phyloP scores from a whole-genome alignment of 768 basidiomycete genomes.

The Suillus fuscotomentosus region DNA sequence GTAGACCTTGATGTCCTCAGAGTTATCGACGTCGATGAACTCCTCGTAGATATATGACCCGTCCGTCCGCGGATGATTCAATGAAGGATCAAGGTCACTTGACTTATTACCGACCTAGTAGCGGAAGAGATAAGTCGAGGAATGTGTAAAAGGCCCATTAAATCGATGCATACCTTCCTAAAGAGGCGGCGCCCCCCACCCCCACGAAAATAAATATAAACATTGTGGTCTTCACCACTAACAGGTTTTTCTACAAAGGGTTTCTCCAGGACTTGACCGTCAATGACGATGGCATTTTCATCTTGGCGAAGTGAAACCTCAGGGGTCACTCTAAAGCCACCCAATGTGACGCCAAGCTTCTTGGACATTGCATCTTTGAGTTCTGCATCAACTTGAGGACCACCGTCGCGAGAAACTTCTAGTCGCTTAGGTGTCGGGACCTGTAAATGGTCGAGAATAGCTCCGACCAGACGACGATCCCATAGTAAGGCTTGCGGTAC shows the following conservation, averaged over 20 bases:
- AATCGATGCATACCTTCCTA: constrained; percentile 65
- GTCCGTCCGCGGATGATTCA: constrained; percentile 86
- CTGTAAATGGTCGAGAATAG: constrained; percentile 85
- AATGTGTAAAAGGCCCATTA: constrained; percentile 6
- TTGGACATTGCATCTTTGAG: constrained; percentile 73
- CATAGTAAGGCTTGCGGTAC: constrained; percentile 93
- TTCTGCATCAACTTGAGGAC: constrained; percentile 78
- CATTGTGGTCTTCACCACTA: constrained; percentile 98
- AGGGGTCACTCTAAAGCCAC: constrained; percentile 68
- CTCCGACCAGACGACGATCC: constrained; percentile 94
- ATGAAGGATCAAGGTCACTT: constrained; percentile 83
- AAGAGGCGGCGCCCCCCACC: constrained; percentile 93
- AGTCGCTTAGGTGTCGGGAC: constrained; percentile 89
- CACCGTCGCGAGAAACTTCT: constrained; percentile 92
- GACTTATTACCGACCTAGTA: constrained; percentile 96
- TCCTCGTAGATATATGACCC: constrained; percentile 99
- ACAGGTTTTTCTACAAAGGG: constrained; percentile 99
- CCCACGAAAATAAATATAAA: constrained; percentile 95
- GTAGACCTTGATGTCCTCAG: constrained; percentile 99
- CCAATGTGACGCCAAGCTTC: constrained; percentile 74
- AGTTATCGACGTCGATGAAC: constrained; percentile 96
- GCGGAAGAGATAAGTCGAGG: constrained; percentile 1
- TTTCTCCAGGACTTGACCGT: constrained; percentile 87
- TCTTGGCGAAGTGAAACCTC: constrained; percentile 87
- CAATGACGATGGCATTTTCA: constrained; percentile 90